These are phyloP conservation scores for Paraphoma sp. DNA, from an alignment of 2,329 filamentous ascomycete species.

Conservation along the genomic window DNA sequence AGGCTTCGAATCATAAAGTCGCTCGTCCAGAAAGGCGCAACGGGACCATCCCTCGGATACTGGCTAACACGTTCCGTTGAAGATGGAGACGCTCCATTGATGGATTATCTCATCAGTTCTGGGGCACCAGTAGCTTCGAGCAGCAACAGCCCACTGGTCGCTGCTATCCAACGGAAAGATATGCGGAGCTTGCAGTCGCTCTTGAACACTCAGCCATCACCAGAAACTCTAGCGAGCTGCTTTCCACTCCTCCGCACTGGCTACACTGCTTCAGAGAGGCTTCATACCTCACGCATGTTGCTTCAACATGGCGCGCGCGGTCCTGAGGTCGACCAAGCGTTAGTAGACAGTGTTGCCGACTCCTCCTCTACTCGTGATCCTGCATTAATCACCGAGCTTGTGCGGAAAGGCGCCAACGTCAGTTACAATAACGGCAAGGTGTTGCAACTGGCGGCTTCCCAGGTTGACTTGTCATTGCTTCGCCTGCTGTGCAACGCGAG, in stretches of 20 bases:
- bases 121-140: conserved; percentile 31
- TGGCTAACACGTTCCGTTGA: conserved; percentile 39
- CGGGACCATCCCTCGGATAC: conserved; percentile 29
- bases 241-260: conserved; percentile 32
- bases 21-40: conserved; percentile 37
- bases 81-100: conserved; percentile 34
- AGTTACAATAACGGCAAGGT: conserved; percentile 33
- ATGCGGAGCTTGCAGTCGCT: conserved; percentile 25
- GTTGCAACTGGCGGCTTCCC: conserved; percentile 31
- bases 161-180: conserved; percentile 33
- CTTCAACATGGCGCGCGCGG: conserved; percentile 36
- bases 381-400: conserved; percentile 33
- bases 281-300: conserved; percentile 27
- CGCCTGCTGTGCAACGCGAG: conserved; percentile 33
- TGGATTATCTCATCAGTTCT: conserved; percentile 37
- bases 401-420: conserved; percentile 31
- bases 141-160: conserved; percentile 25
- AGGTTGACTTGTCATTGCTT: conserved; percentile 35
- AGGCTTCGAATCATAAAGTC: conserved; percentile 32
- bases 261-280: conserved; percentile 28
- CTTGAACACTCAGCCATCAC: conserved; percentile 26
- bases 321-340: conserved; percentile 35
- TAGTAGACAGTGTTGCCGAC: conserved; percentile 36
- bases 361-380: conserved; percentile 30
- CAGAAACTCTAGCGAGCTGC: conserved; percentile 25